A percentile compares a stretch with the other conserved stretches of the same genome.
phyloP scores from a whole-genome alignment of 768 basidiomycete genomes.

The Serendipita sp. region DNA sequence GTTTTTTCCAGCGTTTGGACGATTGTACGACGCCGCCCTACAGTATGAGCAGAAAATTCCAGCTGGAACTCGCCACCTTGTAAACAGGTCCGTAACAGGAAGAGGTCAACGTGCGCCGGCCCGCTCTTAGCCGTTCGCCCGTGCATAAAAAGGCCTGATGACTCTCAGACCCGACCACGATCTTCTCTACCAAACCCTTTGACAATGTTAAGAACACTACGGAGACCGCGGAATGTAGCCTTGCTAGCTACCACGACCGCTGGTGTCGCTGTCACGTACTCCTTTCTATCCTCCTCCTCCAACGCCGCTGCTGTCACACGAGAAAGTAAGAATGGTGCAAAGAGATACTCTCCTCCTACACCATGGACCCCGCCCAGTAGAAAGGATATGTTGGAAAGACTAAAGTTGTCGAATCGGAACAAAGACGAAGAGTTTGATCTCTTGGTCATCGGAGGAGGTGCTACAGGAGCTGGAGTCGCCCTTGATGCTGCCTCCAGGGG shows the following conservation, averaged over 20 bases:
- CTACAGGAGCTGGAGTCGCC: slow-evolving; percentile 92
- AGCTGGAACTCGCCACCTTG: too few species aligned
- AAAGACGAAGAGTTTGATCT: slow-evolving; percentile 54
- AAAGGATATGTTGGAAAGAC: slow-evolving; percentile 42
- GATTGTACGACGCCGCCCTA: too few species aligned
- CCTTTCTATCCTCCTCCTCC: not conserved
- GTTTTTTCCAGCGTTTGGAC: too few species aligned
- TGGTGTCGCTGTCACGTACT: not conserved
- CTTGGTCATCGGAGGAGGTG: slow-evolving; percentile 82
- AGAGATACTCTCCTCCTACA: slow-evolving; percentile 33
- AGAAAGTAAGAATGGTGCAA: not conserved
- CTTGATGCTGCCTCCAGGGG: slow-evolving; percentile 88
- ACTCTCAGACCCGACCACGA: not conserved
- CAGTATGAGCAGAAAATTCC: too few species aligned
- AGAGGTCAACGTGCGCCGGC: not conserved
- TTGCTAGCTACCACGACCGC: not conserved
- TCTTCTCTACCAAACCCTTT: not conserved
- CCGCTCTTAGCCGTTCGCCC: not conserved
- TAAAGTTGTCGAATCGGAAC: slow-evolving; percentile 27
- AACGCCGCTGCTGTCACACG: not conserved
- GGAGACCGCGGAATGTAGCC: not conserved
- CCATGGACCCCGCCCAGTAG: slow-evolving; percentile 64
- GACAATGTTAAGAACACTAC: not conserved
- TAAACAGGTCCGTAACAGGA: not conserved
- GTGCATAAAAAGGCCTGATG: not conserved